These are phyloP conservation scores for Naematelia aurantialba DNA, from an alignment of 768 basidiomycete species.

Conservation along the genomic window DNA sequence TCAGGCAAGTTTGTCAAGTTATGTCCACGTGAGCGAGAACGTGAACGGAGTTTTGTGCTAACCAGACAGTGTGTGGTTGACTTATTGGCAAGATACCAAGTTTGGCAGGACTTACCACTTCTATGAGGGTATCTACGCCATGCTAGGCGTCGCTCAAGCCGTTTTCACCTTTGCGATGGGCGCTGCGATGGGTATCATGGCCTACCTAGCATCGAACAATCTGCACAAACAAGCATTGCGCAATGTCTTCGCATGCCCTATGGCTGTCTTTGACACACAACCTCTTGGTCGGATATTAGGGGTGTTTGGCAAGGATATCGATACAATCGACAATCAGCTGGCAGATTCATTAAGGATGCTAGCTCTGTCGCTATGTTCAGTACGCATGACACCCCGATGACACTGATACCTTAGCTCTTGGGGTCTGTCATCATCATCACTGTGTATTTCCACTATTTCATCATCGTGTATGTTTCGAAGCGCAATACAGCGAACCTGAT, in stretches of 20 bases:
- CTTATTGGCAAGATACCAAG: constrained; percentile 67
- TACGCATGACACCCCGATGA: not conserved
- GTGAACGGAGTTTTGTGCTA: not conserved
- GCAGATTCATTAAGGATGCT: constrained; percentile 44
- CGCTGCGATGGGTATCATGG: constrained; percentile 58
- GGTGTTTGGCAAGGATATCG: constrained; percentile 48
- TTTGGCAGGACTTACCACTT: constrained; percentile 58
- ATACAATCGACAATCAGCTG: constrained; percentile 45
- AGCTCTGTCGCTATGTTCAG: constrained; percentile 61
- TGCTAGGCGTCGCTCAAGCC: constrained; percentile 60
- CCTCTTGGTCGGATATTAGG: constrained; percentile 42
- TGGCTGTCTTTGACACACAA: constrained; percentile 40
- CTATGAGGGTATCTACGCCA: constrained; percentile 65
- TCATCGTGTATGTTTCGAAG: constrained; percentile 27
- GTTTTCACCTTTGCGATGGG: constrained; percentile 63
- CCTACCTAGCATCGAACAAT: constrained; percentile 61
- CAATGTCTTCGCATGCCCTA: constrained; percentile 67
- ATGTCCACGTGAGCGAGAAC: constrained; percentile 55
- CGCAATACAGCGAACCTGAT: not conserved
- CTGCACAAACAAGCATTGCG: constrained; percentile 60
- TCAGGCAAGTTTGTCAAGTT: constrained; percentile 52
- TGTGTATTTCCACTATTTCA: constrained; percentile 43
- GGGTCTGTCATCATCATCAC: constrained; percentile 43
- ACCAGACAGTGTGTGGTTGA: constrained; percentile 56
- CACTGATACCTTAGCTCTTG: constrained; percentile 18